Percentiles rank a stretch among this genome's conserved stretches.
Conservation (phyloP, 495 filamentous ascomycete species). For the Aspergillus ostianus region DNA sequence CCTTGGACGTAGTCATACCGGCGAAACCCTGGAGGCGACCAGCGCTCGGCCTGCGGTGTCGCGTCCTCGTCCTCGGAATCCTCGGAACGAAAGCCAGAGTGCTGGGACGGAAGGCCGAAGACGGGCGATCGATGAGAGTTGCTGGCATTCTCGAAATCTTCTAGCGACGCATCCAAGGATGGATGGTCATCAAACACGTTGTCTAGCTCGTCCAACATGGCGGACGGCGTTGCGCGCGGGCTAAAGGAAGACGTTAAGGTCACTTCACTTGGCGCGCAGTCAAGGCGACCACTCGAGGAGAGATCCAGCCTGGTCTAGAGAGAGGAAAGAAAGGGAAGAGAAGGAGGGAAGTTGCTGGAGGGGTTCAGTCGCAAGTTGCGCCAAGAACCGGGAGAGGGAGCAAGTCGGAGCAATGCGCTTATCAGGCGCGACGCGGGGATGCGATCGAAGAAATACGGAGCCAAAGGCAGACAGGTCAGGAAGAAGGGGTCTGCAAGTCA, state of each 20-base stretch:
- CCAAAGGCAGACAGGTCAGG: conserved; percentile 3
- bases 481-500: conserved; percentile 16
- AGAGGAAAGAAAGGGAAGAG: too few species aligned
- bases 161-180: conserved; percentile 68
- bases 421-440: conserved; percentile 3
- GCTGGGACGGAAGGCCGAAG: conserved; percentile 65
- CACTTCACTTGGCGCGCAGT: conserved; percentile 23
- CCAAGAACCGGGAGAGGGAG: conserved; percentile 14
- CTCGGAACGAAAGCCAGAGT: conserved; percentile 73
- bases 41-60: conserved; percentile 39
- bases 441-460: conserved; percentile 8
- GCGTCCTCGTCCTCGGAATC: conserved; percentile 49
- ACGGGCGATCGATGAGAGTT: conserved; percentile 51
- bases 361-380: conserved; percentile 23
- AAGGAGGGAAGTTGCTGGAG: conserved; percentile 2
- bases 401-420: conserved; percentile 1
- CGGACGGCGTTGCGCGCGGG: conserved; percentile 38
- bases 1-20: conserved; percentile 46
- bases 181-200: conserved; percentile 64
- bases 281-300: conserved; percentile 13
- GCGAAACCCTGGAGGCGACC: conserved; percentile 60
- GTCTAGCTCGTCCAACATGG: conserved; percentile 49
- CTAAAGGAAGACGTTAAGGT: conserved; percentile 21
- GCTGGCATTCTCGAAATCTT: conserved; percentile 68
- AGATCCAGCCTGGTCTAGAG: not conserved